These are phyloP conservation scores for Sporobolomyces roseus DNA, from an alignment of 768 basidiomycete genomes.

Conservation along the genomic window DNA sequence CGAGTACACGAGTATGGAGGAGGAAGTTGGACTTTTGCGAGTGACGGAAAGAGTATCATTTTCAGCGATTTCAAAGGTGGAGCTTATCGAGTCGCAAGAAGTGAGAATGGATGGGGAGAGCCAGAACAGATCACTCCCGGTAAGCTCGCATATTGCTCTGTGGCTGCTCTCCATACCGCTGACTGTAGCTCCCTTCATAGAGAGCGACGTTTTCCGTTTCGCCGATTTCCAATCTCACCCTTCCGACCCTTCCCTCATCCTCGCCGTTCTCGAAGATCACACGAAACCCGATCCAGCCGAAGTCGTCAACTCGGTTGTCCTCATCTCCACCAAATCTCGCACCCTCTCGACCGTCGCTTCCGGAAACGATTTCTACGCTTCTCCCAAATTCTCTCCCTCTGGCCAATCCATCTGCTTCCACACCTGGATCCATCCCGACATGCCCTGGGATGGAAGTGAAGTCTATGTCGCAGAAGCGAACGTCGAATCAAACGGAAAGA, in stretches of 20 bases:
- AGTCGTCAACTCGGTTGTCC: conserved; percentile 59
- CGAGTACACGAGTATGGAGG: conserved; percentile 58
- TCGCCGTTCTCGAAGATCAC: conserved; percentile 69
- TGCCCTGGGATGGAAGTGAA: conserved; percentile 67
- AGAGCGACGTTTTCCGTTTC: conserved; percentile 59
- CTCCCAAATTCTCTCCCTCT: conserved; percentile 60
- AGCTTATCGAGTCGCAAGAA: conserved; percentile 53
- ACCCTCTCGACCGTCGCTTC: conserved; percentile 54
- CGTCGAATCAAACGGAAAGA: conserved; percentile 5
- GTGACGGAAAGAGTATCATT: conserved; percentile 54
- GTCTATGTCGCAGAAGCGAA: conserved; percentile 58
- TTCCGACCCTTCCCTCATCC: conserved; percentile 55
- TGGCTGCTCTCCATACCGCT: not conserved
- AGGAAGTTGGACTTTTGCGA: conserved; percentile 56
- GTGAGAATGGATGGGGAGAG: conserved; percentile 42
- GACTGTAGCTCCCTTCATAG: conserved; percentile 43
- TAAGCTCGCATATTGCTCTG: conserved; percentile 45
- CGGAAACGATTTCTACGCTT: conserved; percentile 70
- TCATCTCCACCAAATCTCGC: conserved; percentile 53
- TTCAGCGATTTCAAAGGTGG: conserved; percentile 59
- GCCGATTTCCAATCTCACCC: conserved; percentile 65
- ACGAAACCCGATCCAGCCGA: conserved; percentile 56
- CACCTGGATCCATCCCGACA: conserved; percentile 67
- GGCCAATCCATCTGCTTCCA: conserved; percentile 62
- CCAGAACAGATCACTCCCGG: conserved; percentile 62